Percentiles rank a stretch among this genome's conserved stretches.
phyloP scores from a whole-genome alignment of 345 rosid species.

The Populus alba region DNA sequence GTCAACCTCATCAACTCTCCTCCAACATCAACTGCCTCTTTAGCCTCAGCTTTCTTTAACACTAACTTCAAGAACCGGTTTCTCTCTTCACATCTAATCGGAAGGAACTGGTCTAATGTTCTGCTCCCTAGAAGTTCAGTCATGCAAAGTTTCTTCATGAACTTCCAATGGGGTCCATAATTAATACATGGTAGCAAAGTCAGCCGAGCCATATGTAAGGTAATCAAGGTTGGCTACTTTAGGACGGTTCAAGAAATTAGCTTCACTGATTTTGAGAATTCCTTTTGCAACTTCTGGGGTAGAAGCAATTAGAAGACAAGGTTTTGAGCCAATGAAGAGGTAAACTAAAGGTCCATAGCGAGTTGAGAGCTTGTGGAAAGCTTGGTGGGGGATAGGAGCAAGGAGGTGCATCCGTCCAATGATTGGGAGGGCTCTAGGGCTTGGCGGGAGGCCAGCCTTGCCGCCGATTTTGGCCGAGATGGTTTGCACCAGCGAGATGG shows the following conservation, averaged over 20 bases:
- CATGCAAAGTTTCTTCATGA: slow-evolving; percentile 78
- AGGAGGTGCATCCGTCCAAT: slow-evolving; percentile 74
- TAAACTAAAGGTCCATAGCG: slow-evolving; percentile 58
- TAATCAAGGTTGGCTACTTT: slow-evolving; percentile 51
- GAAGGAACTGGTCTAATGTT: slow-evolving; percentile 42
- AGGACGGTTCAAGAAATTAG: slow-evolving; percentile 54
- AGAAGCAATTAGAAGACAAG: slow-evolving; percentile 52
- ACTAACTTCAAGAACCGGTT: slow-evolving; percentile 34
- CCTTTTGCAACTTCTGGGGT: slow-evolving; percentile 53
- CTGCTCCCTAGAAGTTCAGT: slow-evolving; percentile 53
- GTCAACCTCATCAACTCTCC: slow-evolving; percentile 56
- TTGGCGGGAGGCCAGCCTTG: slow-evolving; percentile 46
- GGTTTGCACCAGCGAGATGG: slow-evolving; percentile 22
- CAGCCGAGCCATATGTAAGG: slow-evolving; percentile 73
- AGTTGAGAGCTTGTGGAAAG: slow-evolving; percentile 58
- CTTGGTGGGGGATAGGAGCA: slow-evolving; percentile 56
- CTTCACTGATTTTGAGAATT: slow-evolving; percentile 57
- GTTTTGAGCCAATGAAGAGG: slow-evolving; percentile 69
- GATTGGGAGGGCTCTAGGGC: slow-evolving; percentile 57
- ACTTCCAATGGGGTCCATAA: slow-evolving; percentile 71
- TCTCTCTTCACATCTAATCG: slow-evolving; percentile 45
- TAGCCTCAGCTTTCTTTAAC: slow-evolving; percentile 37
- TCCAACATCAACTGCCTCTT: slow-evolving; percentile 43
- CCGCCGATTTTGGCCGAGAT: slow-evolving; percentile 12
- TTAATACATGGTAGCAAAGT: slow-evolving; percentile 64